Evolutionary conservation across 768 basidiomycete genomes (phyloP).

Genomic region (Mycena belliarum): DNA sequence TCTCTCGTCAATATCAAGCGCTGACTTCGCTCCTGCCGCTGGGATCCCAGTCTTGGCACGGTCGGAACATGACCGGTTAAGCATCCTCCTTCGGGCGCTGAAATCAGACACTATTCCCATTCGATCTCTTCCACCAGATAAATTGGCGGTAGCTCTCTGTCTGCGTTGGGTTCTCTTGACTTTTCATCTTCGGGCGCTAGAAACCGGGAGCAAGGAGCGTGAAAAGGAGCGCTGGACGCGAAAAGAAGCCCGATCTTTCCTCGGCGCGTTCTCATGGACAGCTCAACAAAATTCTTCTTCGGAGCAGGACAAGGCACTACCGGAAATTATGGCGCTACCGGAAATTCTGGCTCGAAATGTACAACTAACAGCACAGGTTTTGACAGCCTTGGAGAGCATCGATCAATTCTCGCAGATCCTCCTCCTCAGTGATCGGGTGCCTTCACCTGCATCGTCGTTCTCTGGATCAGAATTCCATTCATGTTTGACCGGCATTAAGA

Average conservation of each 20-base stretch:
- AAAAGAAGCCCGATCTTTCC: slow-evolving; percentile 59
- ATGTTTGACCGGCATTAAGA: slow-evolving; percentile 38
- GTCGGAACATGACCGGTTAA: slow-evolving; percentile 51
- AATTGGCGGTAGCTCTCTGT: slow-evolving; percentile 53
- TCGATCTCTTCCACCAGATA: slow-evolving; percentile 44
- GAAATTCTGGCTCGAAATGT: slow-evolving; percentile 59
- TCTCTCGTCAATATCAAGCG: slow-evolving; percentile 40
- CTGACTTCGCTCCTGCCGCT: slow-evolving; percentile 32
- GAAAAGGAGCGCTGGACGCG: slow-evolving; percentile 71
- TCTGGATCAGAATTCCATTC: slow-evolving; percentile 65
- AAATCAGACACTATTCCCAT: slow-evolving; percentile 54
- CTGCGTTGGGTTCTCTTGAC: slow-evolving; percentile 62
- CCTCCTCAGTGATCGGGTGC: slow-evolving; percentile 50
- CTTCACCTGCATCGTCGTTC: slow-evolving; percentile 47
- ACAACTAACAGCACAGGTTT: slow-evolving; percentile 67
- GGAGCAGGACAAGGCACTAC: slow-evolving; percentile 23
- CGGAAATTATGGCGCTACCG: slow-evolving; percentile 48
- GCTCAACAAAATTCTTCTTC: slow-evolving; percentile 1
- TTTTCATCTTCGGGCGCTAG: slow-evolving; percentile 52
- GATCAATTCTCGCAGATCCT: slow-evolving; percentile 63
- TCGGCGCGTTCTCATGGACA: slow-evolving; percentile 48
- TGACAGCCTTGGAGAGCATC: slow-evolving; percentile 59
- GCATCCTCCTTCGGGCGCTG: slow-evolving; percentile 56
- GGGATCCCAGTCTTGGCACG: slow-evolving; percentile 50
- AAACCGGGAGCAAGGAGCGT: slow-evolving; percentile 54